A percentile compares a stretch with the other conserved stretches of the same genome.
phyloP scores from a whole-genome alignment of 2,329 filamentous ascomycete genomes.

The Sporothrix brunneoviolacea region DNA sequence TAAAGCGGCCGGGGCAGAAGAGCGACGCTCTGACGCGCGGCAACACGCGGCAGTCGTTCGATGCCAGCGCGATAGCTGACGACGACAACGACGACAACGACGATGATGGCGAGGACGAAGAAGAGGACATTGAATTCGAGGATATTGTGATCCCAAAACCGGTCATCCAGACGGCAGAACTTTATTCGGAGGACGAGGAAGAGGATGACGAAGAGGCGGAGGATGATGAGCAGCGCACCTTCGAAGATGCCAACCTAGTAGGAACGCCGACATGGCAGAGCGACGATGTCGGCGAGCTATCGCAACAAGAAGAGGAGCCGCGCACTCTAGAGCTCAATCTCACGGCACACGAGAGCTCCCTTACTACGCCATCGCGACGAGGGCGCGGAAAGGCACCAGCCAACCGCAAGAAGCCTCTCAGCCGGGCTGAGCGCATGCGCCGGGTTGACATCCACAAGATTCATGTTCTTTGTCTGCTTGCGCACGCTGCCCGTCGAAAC shows the following conservation, averaged over 20 bases:
- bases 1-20: conserved; percentile 20
- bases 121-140: conserved; percentile 20
- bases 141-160: conserved; percentile 19
- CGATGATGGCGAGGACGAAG: conserved; percentile 13
- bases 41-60: not conserved
- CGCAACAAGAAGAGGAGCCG: not conserved
- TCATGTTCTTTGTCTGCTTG: conserved; percentile 76
- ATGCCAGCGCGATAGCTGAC: not conserved
- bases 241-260: conserved; percentile 10
- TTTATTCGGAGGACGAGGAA: conserved; percentile 18
- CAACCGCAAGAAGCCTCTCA: conserved; percentile 46
- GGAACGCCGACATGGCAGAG: not conserved
- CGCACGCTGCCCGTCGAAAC: conserved; percentile 72
- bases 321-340: conserved; percentile 46
- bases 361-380: conserved; percentile 22
- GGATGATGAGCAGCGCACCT: conserved; percentile 11
- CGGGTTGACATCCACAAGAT: conserved; percentile 77
- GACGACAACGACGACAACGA: not conserved
- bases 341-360: conserved; percentile 36
- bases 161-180: conserved; percentile 19
- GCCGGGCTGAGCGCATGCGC: conserved; percentile 44
- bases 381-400: conserved; percentile 23
- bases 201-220: conserved; percentile 15
- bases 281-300: not conserved
- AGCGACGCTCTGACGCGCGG: no score